Percentiles rank a stretch among this genome's conserved stretches.
Evolutionary conservation across 805 yeast species (phyloP).

Genomic region (Metschnikowia shivogae): DNA sequence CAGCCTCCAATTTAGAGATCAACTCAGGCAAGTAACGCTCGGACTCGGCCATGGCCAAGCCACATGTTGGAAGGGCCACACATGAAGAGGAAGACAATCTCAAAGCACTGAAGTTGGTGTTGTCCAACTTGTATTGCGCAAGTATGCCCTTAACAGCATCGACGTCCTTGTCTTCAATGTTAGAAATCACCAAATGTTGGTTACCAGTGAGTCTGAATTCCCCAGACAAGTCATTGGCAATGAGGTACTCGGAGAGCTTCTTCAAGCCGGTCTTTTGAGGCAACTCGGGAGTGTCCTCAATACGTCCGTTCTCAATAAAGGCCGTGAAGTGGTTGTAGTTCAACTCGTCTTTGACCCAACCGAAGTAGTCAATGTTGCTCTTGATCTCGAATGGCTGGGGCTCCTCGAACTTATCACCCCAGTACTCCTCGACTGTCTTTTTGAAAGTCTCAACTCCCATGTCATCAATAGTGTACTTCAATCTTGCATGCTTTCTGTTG

Average conservation of each 20-base stretch:
- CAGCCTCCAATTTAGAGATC: slow-evolving; percentile 75
- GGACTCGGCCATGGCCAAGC: slow-evolving; percentile 97
- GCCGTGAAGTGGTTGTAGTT: slow-evolving; percentile 88
- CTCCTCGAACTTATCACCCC: slow-evolving; percentile 71
- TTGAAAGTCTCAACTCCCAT: slow-evolving; percentile 85
- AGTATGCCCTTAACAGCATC: slow-evolving; percentile 58
- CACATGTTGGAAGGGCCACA: slow-evolving; percentile 98
- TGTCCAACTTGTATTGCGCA: slow-evolving; percentile 75
- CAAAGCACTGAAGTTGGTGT: slow-evolving; percentile 74
- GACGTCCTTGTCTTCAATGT: slow-evolving; percentile 66
- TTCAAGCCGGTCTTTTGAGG: slow-evolving; percentile 87
- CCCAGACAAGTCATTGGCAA: slow-evolving; percentile 54
- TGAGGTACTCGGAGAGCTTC: slow-evolving; percentile 69
- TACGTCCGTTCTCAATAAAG: slow-evolving; percentile 94
- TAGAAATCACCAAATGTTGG: slow-evolving; percentile 81
- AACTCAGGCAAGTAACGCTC: slow-evolving; percentile 87
- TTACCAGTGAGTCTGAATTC: slow-evolving; percentile 94
- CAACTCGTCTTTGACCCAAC: slow-evolving; percentile 86
- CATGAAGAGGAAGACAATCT: slow-evolving; percentile 92
- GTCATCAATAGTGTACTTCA: slow-evolving; percentile 94
- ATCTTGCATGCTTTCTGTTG: slow-evolving; percentile 95
- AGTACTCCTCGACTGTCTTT: slow-evolving; percentile 72
- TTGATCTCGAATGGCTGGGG: slow-evolving; percentile 72
- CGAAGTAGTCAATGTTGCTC: slow-evolving; percentile 86
- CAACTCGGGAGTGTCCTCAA: slow-evolving; percentile 84